Evolutionary conservation across 306 rosid species (phyloP).

Genomic region (Prunus dulcis): DNA sequence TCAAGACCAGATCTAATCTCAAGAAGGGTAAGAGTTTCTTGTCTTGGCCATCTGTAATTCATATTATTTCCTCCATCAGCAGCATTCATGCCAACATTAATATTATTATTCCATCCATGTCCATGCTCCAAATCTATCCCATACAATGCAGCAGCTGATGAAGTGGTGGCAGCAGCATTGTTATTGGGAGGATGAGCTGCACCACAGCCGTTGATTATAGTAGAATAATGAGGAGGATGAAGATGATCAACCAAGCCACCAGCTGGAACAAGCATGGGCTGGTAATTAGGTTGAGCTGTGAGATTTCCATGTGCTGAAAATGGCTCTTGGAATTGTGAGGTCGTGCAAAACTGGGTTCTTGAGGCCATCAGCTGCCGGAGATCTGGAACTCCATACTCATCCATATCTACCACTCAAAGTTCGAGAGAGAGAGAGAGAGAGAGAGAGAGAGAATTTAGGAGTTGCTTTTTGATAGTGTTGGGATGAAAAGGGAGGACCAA

Average conservation of each 20-base stretch:
- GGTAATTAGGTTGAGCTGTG: not conserved
- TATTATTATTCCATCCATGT: conserved; percentile 5
- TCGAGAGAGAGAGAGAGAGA: not conserved
- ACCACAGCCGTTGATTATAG: not conserved
- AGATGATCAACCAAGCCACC: not conserved
- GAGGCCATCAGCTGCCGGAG: conserved; percentile 50
- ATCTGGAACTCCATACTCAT: conserved; percentile 38
- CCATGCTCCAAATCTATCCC: conserved; percentile 4
- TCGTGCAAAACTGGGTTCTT: conserved; percentile 28
- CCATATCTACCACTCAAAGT: conserved; percentile 5
- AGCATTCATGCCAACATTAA: conserved; percentile 7
- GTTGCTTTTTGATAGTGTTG: not conserved
- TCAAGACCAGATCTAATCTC: conserved; percentile 90
- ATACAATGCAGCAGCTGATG: not conserved
- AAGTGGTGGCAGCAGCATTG: not conserved
- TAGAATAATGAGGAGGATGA: not conserved
- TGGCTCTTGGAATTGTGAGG: conserved; percentile 22
- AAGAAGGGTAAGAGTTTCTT: conserved; percentile 74
- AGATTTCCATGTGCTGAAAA: conserved; percentile 20
- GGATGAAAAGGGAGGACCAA: not conserved
- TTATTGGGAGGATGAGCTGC: not conserved
- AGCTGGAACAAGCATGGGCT: not conserved
- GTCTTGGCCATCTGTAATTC: conserved; percentile 68
- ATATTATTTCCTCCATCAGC: conserved; percentile 32
- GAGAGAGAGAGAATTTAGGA: not conserved